These are phyloP conservation scores for Antitrichia curtipendula DNA, from an alignment of 225 moss, liverwort and hornwort genomes.

Conservation along the genomic window DNA sequence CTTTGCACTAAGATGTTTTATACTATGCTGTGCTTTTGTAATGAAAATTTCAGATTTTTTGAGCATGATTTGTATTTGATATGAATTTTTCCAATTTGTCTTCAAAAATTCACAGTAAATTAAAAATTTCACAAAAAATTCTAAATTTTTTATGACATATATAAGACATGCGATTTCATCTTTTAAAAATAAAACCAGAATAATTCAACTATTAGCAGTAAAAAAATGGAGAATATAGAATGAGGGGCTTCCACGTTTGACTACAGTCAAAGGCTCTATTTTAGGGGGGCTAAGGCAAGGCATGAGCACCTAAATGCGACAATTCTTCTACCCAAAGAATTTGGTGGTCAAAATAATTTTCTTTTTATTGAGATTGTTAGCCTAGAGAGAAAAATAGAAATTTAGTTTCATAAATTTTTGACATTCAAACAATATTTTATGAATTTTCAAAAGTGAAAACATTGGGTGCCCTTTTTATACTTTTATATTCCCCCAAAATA, in stretches of 20 bases:
- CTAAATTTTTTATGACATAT: neutral
- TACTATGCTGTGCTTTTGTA: neutral
- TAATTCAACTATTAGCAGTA: rapidly evolving
- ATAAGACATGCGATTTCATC: neutral
- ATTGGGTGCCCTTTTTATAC: rapidly evolving
- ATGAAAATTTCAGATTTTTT: neutral
- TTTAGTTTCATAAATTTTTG: rapidly evolving
- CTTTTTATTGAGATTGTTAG: no score
- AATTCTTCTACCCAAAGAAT: rapidly evolving
- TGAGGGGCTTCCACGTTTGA: neutral
- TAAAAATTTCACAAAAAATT: neutral
- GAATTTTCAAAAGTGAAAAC: neutral
- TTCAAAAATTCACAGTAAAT: neutral
- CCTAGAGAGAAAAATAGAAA: neutral
- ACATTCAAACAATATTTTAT: neutral
- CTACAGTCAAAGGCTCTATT: rapidly evolving
- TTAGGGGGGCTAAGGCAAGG: rapidly evolving
- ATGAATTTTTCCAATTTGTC: neutral
- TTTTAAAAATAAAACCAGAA: neutral
- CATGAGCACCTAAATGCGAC: neutral
- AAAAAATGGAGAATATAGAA: neutral
- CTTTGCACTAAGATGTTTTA: no score
- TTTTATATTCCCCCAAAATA: no score
- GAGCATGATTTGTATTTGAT: neutral
- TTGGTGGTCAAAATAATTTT: neutral